Conservation (phyloP, 176 grass and related monocot genomes). For the Oryza glaberrima region DNA sequence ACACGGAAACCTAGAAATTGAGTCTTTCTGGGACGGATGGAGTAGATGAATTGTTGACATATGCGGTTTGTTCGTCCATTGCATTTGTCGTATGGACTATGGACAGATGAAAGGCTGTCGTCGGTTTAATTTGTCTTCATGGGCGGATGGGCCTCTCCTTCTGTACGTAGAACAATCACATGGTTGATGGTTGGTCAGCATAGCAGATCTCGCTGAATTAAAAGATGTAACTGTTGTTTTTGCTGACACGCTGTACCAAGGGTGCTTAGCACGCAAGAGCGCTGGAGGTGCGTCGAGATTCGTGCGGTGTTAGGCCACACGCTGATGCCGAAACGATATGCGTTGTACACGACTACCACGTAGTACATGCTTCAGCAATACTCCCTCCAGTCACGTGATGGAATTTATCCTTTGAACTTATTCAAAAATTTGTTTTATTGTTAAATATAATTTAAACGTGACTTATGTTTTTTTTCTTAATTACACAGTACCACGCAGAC, state of each 20-base stretch:
- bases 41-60: background rate
- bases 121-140: background rate
- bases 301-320: background rate
- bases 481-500: no score
- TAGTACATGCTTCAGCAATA: no score
- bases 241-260: background rate
- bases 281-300: slow-evolving; percentile 20
- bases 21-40: no score
- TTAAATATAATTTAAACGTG: no score
- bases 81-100: background rate
- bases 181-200: slow-evolving; percentile 6
- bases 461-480: no score
- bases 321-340: background rate
- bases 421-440: no score
- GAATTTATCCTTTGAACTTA: no score
- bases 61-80: background rate
- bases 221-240: background rate
- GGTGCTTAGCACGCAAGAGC: slow-evolving; percentile 28
- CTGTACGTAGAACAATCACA: background rate
- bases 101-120: background rate
- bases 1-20: no score
- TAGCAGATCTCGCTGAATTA: background rate
- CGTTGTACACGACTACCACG: background rate
- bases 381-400: no score
- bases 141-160: background rate